Conservation (phyloP, 2,329 filamentous ascomycete species). For the Pestalotiopsis sp. region DNA sequence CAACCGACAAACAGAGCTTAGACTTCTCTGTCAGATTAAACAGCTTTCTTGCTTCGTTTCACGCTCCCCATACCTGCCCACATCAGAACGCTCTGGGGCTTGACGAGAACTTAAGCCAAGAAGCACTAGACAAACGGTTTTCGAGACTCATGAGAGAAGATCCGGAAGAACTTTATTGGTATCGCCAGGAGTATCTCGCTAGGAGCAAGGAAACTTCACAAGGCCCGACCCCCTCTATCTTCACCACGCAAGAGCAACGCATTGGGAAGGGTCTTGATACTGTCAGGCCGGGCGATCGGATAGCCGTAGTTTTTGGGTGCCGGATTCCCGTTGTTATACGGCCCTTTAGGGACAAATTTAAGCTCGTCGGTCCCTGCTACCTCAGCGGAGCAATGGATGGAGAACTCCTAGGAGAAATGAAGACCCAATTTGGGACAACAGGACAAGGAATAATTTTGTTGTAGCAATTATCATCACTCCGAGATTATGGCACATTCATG, state of each 20-base stretch:
- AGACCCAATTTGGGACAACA: too few relatives aligned
- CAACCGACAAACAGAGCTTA: background rate
- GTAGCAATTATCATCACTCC: too few relatives aligned
- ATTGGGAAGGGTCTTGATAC: background rate
- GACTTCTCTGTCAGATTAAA: too few relatives aligned
- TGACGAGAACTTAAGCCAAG: background rate
- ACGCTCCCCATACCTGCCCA: background rate
- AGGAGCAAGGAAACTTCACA: background rate
- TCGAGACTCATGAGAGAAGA: background rate
- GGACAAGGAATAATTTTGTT: too few relatives aligned
- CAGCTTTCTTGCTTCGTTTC: background rate
- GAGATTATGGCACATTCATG: too few relatives aligned
- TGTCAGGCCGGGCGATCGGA: background rate
- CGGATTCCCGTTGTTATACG: conserved; percentile 3
- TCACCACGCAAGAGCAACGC: background rate
- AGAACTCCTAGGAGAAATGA: background rate
- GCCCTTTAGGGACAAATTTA: background rate
- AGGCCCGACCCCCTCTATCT: background rate
- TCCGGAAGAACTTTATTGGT: background rate
- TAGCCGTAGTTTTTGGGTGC: background rate
- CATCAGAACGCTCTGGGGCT: too few relatives aligned
- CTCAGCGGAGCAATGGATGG: conserved; percentile 1
- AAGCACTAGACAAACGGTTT: background rate
- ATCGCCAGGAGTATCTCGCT: background rate
- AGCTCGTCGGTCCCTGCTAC: conserved; percentile 8